Evolutionary conservation across 495 filamentous ascomycete genomes (phyloP), one percentile per base, ranked within the genome.

Genomic region (Poronia punctata): DNA sequence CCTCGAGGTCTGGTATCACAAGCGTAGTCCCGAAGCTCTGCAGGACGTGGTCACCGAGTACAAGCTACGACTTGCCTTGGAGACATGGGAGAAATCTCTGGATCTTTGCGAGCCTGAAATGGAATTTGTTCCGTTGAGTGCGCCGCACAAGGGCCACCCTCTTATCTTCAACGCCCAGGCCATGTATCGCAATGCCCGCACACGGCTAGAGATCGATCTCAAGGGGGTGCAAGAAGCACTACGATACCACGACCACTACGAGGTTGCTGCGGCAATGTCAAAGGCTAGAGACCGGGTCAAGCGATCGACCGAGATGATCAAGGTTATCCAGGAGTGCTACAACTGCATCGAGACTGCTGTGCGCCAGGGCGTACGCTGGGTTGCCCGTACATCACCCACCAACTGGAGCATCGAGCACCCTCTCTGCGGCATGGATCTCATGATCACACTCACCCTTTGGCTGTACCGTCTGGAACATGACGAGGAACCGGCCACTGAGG

Each of bases 341-440:
- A 86, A 96, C 64, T 97, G 89, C 70, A 88, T 98, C 59, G 90
- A 97, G 64, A 94, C 93, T 39, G 90, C 92, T 5, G 92, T 93
- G 29, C 62, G 85, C 38, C 87, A 94, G 58, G 92, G 89, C 47
- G 93, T 98, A 53, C 88, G 92, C 60, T 97, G 92, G 92, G 90
- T 98, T 33, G 92, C 93, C 5, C 79, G 88, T 54, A 96, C 89
- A 16, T 94, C 87, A 38, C 87, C 92, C 34, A 94, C 92, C 37
- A 97, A 98, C 70, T 98, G 92, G 92, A 98, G 92, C 66, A 83
- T 97, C 32, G 92, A 98, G 70, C 92, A 98, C 60, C 92, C 93
- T 21, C 80, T 98, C 26, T 95, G 88, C 58, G 93, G 88, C 49
- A 75, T 98, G 66, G 92, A 98, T 64, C 75, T 98, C 55, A 96